Base-by-base conservation (phyloP, 2,329 filamentous ascomycete genomes). In the Penicillium griseofulvum region DNA sequence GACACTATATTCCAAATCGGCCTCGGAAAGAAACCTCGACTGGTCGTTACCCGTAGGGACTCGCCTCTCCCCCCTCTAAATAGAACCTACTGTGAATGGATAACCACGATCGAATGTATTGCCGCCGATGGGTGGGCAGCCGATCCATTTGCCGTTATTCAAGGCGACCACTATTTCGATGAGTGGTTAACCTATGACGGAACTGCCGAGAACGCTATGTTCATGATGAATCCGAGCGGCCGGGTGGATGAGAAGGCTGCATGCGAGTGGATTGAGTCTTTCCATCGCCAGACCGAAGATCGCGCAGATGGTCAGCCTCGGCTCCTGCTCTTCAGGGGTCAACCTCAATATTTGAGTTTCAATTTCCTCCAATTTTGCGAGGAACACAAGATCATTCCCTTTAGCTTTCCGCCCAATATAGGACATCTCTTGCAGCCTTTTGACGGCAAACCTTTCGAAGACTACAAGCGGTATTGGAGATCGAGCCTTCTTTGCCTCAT, bases 361-460 rank as follows among this genome's bases (percentile, higher is more conserved):
- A 42, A 33, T 3, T 54, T 49, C 33, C 22, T 54, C 19, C 6
- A 37, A n/a, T 44, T 44, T 28, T 49, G 52, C 26, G 44, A 49
- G 12, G 14, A 54, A 44, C 24, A 49, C 38, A 19, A 14, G 12
- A 49, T 54, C 14, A 44, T 54, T 17, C 38, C 16, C 3, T 49
- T 49, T 17, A 29, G 22, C 29, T 54, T 44, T 26, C 52, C 37
- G 9, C 17, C 46, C 19, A 54, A 49, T 17, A 54, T 54, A 29
- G 52, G 45, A 10, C 38, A 54, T 33, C 44, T 49, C 16, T 38
- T 49, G 39, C 45, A 49, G 31, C 52, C 52, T 31, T 54, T 49
- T 16, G 24, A 44, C 14, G 16, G 34, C 24, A 29, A 19, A 28
- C 6, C 22, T n/a, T 43, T 43, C 4, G 2, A 12, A 26, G 2